Conservation (phyloP, 129 eudicot species). For the Tagetes patula region DNA sequence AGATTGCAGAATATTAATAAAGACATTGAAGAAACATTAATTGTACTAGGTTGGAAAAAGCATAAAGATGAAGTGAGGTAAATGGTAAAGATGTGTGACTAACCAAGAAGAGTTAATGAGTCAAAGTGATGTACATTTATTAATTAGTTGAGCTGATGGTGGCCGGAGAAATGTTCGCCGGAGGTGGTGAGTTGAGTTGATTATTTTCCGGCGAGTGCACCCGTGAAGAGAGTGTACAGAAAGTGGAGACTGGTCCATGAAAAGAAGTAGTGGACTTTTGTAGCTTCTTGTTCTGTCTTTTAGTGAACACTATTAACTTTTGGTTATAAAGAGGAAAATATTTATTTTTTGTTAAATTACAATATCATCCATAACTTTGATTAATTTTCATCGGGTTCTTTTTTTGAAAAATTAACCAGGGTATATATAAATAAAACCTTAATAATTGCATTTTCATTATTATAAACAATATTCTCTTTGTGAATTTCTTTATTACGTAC, state of each 20-base stretch:
- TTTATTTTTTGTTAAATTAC: not conserved
- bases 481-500: no score
- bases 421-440: no score
- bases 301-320: constrained; percentile 25
- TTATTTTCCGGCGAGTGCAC: constrained; percentile 33
- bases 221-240: constrained; percentile 38
- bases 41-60: constrained; percentile 12
- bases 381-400: not conserved
- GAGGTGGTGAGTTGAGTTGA: not conserved
- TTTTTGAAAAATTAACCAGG: not conserved
- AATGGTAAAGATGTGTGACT: constrained; percentile 10
- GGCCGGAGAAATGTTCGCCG: constrained; percentile 22
- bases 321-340: not conserved
- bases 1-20: constrained; percentile 15
- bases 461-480: no score
- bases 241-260: constrained; percentile 44
- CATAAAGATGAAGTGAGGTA: not conserved
- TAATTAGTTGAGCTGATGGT: constrained; percentile 9
- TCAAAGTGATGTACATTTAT: constrained; percentile 27
- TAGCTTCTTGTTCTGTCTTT: constrained; percentile 36
- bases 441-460: no score
- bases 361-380: not conserved
- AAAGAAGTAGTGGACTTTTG: constrained; percentile 41
- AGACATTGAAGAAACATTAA: constrained; percentile 11
- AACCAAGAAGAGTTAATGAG: constrained; percentile 24